These are phyloP conservation scores for Aspergillus piperis DNA, from an alignment of 2,329 filamentous ascomycete genomes.

Conservation along the genomic window DNA sequence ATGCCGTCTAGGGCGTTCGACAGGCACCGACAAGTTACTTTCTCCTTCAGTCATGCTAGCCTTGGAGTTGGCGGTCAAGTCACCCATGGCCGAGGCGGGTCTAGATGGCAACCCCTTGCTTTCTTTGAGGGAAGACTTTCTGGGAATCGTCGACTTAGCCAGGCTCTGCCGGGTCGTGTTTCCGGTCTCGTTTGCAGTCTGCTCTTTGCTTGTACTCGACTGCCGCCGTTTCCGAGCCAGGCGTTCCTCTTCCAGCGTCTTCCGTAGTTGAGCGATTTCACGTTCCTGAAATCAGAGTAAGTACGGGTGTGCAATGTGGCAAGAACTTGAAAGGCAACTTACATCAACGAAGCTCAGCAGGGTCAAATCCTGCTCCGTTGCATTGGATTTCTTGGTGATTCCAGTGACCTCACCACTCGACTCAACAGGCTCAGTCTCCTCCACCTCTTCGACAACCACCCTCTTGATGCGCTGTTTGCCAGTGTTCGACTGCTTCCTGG, in stretches of 20 bases:
- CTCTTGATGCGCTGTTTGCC: slow-evolving; percentile 44
- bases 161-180: slow-evolving; percentile 40
- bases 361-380: slow-evolving; percentile 48
- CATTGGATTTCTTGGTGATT: slow-evolving; percentile 30
- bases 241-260: slow-evolving; percentile 57
- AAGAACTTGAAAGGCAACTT: slow-evolving; percentile 17
- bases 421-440: slow-evolving; percentile 35
- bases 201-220: slow-evolving; percentile 31
- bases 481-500: slow-evolving; percentile 38
- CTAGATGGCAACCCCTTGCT: slow-evolving; percentile 39
- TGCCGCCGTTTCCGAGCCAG: slow-evolving; percentile 46
- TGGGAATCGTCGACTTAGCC: slow-evolving; percentile 42
- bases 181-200: slow-evolving; percentile 43
- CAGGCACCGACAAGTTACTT: slow-evolving; percentile 31
- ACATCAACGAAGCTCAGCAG: slow-evolving; percentile 58
- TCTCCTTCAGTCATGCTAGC: slow-evolving; percentile 31
- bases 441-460: slow-evolving; percentile 37
- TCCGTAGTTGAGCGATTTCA: slow-evolving; percentile 57
- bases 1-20: slow-evolving; percentile 38
- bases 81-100: slow-evolving; percentile 38
- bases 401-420: slow-evolving; percentile 28
- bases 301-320: background rate
- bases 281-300: slow-evolving; percentile 32
- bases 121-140: slow-evolving; percentile 59
- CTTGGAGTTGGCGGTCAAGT: slow-evolving; percentile 36